Percentiles rank a stretch among this genome's conserved stretches.
Conservation (phyloP, 805 yeast species). For the Soucietia sequanensis region DNA sequence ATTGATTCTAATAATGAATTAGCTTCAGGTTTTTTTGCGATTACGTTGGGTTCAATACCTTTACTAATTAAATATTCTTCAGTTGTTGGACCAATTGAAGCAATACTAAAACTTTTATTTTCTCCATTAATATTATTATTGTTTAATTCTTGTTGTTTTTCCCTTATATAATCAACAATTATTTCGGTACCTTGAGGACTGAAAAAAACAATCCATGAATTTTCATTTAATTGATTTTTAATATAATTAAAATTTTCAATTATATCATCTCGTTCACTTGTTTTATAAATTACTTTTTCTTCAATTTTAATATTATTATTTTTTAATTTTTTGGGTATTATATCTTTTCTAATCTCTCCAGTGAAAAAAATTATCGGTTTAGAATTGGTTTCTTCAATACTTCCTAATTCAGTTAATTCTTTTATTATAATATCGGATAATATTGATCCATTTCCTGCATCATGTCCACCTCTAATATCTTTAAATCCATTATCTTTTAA, state of each 20-base stretch:
- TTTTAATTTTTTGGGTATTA: conserved; percentile 63
- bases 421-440: conserved; percentile 62
- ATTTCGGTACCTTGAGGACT: conserved; percentile 84
- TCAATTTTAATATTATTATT: conserved; percentile 42
- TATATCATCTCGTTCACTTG: conserved; percentile 51
- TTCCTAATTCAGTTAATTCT: conserved; percentile 10
- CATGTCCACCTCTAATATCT: conserved; percentile 66
- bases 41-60: conserved; percentile 58
- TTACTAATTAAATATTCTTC: conserved; percentile 53
- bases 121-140: too few relatives aligned
- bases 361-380: conserved; percentile 79
- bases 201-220: conserved; percentile 78
- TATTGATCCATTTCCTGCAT: conserved; percentile 78
- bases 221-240: conserved; percentile 8
- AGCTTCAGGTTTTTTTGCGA: conserved; percentile 75
- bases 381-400: conserved; percentile 28
- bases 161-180: conserved; percentile 46
- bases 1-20: conserved; percentile 47
- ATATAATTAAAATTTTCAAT: conserved; percentile 30
- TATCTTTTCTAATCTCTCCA: conserved; percentile 81
- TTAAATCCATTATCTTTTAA: conserved; percentile 61
- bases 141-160: too few relatives aligned
- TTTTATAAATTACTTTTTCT: conserved; percentile 70
- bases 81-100: conserved; percentile 94
- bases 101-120: conserved; percentile 43